phyloP scores from a whole-genome alignment of 2,329 filamentous ascomycete genomes.

The Botrytis medusae region DNA sequence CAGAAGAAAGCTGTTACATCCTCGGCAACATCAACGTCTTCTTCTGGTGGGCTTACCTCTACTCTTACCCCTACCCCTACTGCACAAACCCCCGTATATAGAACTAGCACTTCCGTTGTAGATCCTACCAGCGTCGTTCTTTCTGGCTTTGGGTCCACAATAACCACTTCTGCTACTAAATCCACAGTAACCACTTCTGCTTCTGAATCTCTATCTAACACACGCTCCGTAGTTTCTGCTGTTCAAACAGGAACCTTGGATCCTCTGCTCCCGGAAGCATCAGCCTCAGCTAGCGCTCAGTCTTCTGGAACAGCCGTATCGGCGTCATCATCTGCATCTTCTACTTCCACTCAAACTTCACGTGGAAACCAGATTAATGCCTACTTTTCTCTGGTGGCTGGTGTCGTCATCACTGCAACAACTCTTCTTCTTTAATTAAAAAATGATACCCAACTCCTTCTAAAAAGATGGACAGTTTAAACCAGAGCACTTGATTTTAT shows the following conservation, averaged over 20 bases:
- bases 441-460: background rate
- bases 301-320: conserved; percentile 11
- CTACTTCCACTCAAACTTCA: conserved; percentile 2
- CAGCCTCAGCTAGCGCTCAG: background rate
- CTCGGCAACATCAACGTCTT: conserved; percentile 19
- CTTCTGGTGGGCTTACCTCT: conserved; percentile 24
- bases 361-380: background rate
- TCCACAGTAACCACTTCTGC: conserved; percentile 9
- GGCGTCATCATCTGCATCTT: background rate
- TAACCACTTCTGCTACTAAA: conserved; percentile 11
- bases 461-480: background rate
- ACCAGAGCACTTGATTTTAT: background rate
- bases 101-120: background rate
- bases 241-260: conserved; percentile 2
- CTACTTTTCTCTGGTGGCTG: background rate
- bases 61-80: background rate
- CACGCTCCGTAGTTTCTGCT: conserved; percentile 2
- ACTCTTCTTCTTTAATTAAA: background rate
- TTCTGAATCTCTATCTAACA: conserved; percentile 3
- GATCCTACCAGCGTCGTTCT: background rate
- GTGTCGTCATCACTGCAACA: background rate
- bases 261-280: background rate
- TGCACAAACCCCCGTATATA: background rate
- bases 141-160: background rate
- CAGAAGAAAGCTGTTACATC: conserved; percentile 1